A percentile compares a stretch with the other conserved stretches of the same genome.
These are phyloP conservation scores for Xylariaceae sp. DNA, from an alignment of 2,329 filamentous ascomycete species.

Conservation along the genomic window DNA sequence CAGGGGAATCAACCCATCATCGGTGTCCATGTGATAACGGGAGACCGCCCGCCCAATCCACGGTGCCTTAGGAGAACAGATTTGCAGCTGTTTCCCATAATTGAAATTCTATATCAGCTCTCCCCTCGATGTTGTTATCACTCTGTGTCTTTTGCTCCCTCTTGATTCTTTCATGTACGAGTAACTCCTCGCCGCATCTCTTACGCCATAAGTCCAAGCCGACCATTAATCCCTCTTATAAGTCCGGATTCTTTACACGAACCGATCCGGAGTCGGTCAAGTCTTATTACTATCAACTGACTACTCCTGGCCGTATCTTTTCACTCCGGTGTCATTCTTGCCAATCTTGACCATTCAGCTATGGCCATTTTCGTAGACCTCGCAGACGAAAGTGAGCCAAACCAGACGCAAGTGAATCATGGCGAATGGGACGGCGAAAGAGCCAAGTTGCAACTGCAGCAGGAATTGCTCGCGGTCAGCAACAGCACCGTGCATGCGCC, in stretches of 20 bases:
- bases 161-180: background rate
- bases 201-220: background rate
- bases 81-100: too few relatives aligned
- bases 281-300: slow-evolving; percentile 5
- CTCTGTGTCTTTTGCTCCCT: background rate
- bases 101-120: too few relatives aligned
- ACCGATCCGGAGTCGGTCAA: slow-evolving; percentile 9
- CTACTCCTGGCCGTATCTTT: background rate
- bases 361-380: slow-evolving; percentile 22
- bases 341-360: background rate
- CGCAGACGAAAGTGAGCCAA: slow-evolving; percentile 16
- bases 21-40: background rate
- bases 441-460: slow-evolving; percentile 14
- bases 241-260: background rate
- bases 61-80: too few relatives aligned
- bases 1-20: background rate
- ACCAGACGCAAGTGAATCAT: slow-evolving; percentile 5
- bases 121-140: background rate
- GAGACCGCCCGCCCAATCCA: background rate
- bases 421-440: slow-evolving; percentile 16
- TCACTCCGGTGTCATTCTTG: background rate
- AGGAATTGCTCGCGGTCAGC: slow-evolving; percentile 14
- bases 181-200: background rate
- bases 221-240: background rate
- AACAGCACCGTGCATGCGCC: slow-evolving; percentile 4